These are phyloP conservation scores for Saturnispora saitoi DNA, from an alignment of 805 yeast genomes.

Conservation along the genomic window DNA sequence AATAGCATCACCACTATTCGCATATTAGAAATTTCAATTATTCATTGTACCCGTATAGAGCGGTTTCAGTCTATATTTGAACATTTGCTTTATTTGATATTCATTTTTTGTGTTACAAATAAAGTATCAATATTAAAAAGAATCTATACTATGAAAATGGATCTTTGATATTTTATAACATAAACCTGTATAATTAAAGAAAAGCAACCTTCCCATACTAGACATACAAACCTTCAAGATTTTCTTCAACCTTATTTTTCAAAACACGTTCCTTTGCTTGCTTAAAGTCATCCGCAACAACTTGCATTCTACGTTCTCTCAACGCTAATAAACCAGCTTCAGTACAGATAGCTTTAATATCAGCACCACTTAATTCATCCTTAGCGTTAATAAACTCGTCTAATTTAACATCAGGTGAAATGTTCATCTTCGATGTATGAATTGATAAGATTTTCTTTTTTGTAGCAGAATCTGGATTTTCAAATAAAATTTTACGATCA, in stretches of 20 bases:
- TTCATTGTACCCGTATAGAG: too few species aligned
- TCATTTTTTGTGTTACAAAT: conserved; percentile 4
- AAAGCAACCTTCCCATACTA: conserved; percentile 6
- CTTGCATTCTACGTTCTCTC: conserved; percentile 97
- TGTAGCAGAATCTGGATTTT: conserved; percentile 89
- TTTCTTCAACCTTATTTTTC: conserved; percentile 95
- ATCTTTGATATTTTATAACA: too few species aligned
- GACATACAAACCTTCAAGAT: conserved; percentile 85
- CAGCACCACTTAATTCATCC: conserved; percentile 96
- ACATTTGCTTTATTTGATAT: background rate
- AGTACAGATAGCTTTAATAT: conserved; percentile 94
- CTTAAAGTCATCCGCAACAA: conserved; percentile 86
- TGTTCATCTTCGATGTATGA: conserved; percentile 89
- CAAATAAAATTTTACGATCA: conserved; percentile 91
- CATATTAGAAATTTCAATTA: too few species aligned
- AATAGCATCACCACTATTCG: too few species aligned
- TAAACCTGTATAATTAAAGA: too few species aligned
- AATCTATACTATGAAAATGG: too few species aligned
- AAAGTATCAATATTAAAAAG: too few species aligned
- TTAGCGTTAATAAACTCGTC: conserved; percentile 83
- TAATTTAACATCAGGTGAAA: conserved; percentile 78
- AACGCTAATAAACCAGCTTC: conserved; percentile 94
- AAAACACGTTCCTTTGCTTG: conserved; percentile 90
- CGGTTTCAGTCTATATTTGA: too few species aligned
- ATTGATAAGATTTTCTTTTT: conserved; percentile 87